Evolutionary conservation across 257 asterid genomes (phyloP), one percentile per base, ranked within the genome.

Genomic region (Scutellaria baicalensis): DNA sequence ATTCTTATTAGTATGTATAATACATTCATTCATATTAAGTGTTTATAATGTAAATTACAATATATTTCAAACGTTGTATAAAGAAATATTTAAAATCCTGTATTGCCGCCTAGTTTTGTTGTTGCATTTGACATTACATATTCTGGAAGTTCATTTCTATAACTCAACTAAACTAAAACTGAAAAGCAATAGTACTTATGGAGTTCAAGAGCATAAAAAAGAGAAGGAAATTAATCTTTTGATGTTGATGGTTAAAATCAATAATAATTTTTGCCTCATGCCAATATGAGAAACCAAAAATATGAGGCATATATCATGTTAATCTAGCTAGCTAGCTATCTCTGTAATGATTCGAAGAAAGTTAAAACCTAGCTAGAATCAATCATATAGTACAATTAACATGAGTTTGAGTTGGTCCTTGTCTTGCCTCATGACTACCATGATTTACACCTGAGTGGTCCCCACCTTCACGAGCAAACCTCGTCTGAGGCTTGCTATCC

Each of bases 381-480:
- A 68, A 68, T 76, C 77, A 76, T 52, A 72, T 68, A 16, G 27
- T 63, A 65, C 74, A 75, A 38, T 61, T 11, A 66, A 40, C 31
- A 21, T 49, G 66, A 60, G 69, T 63, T 50, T 72, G 84, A 71
- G 74, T 9, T 10, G 39, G 45, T 63, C 71, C 68, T 33, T 33
- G 55, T 39, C 74, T 59, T 16, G 51, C 10, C 20, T 63, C 77
- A 5, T 68, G 27, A 23, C 1, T 40, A 39, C 73, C 81, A 75
- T 77, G 81, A 72, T 52, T 72, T 81, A 40, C 64, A 38, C 33
- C 33, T 27, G 33, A 27, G 33, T 27, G 33, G 33, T 27, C 33
- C 33, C 33, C 33, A 3, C 33, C 82, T 62, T 85, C 88, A 0
- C 75, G 63, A 6, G 75, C 87, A 51, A 80, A 86, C 45, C 89